Conservation (phyloP, 768 basidiomycete genomes). For the Postia placenta region DNA sequence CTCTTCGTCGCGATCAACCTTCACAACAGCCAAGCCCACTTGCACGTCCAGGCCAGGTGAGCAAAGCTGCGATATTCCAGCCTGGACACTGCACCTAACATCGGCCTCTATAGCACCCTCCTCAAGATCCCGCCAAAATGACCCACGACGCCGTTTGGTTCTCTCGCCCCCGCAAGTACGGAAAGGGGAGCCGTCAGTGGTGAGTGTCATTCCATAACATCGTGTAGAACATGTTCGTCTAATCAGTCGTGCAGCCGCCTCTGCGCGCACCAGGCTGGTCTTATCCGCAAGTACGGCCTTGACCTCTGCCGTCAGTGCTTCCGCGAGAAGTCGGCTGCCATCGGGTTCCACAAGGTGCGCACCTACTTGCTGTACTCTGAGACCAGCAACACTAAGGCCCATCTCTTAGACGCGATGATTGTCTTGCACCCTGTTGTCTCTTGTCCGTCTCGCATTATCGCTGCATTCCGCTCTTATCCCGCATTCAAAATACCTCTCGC, state of each 20-base stretch:
- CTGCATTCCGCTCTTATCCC: not conserved
- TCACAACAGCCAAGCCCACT: conserved; percentile 12
- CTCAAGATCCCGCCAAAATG: conserved; percentile 48
- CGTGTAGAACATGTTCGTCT: too few species aligned
- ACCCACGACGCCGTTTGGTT: conserved; percentile 99
- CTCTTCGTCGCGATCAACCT: conserved; percentile 9
- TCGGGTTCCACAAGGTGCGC: conserved; percentile 90
- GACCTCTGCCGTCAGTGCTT: conserved; percentile 98
- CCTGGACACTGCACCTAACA: not conserved
- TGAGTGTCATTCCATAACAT: too few species aligned
- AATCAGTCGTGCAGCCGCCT: conserved; percentile 58
- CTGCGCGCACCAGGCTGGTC: conserved; percentile 95
- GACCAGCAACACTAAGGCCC: too few species aligned
- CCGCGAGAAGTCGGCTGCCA: conserved; percentile 90
- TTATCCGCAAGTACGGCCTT: conserved; percentile 95
- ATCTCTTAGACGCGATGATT: conserved; percentile 21
- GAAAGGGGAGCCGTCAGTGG: conserved; percentile 96
- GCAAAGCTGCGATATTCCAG: not conserved
- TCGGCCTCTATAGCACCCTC: not conserved
- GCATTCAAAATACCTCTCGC: conserved; percentile 9
- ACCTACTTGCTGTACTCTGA: not conserved
- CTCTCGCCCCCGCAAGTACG: conserved; percentile 90
- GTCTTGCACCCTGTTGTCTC: conserved; percentile 5
- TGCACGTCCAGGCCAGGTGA: conserved; percentile 14
- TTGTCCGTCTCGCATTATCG: conserved; percentile 7